Conservation (phyloP, 257 asterid species). For the Anisodus tanguticus region DNA sequence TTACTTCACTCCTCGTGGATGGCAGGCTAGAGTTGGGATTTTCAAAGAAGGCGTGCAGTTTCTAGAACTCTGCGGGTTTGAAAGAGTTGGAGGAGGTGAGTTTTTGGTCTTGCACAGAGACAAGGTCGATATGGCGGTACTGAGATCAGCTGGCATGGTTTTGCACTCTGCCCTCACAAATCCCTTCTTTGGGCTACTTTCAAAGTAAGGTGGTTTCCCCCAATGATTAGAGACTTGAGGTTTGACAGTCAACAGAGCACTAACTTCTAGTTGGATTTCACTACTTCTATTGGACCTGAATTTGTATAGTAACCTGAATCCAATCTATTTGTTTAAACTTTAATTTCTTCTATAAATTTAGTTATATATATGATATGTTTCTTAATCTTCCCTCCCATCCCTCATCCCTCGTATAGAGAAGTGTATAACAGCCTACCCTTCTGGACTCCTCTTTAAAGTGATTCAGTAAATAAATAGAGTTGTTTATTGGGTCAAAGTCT, state of each 20-base stretch:
- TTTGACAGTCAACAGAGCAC: neutral
- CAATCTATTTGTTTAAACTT: neutral
- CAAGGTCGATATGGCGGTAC: constrained; percentile 46
- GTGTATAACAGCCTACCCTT: neutral
- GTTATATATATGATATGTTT: neutral
- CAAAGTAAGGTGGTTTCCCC: constrained; percentile 38
- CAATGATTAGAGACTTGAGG: neutral
- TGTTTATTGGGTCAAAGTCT: neutral
- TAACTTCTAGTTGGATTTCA: neutral
- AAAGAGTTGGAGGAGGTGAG: constrained; percentile 54
- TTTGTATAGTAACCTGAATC: neutral
- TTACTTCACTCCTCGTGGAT: neutral
- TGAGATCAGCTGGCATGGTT: constrained; percentile 54
- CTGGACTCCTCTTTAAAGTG: neutral
- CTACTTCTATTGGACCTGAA: neutral
- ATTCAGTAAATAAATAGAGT: neutral
- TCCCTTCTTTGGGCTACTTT: constrained; percentile 73
- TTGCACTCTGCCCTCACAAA: constrained; percentile 64
- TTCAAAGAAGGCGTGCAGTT: constrained; percentile 62
- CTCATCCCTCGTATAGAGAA: neutral
- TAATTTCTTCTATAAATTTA: neutral
- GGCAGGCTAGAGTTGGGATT: constrained; percentile 72
- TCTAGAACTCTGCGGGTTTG: constrained; percentile 75
- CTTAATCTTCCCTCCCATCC: neutral
- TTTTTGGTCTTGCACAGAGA: constrained; percentile 52